phyloP scores from a whole-genome alignment of 83 land plant species.

The Picea mariana region DNA sequence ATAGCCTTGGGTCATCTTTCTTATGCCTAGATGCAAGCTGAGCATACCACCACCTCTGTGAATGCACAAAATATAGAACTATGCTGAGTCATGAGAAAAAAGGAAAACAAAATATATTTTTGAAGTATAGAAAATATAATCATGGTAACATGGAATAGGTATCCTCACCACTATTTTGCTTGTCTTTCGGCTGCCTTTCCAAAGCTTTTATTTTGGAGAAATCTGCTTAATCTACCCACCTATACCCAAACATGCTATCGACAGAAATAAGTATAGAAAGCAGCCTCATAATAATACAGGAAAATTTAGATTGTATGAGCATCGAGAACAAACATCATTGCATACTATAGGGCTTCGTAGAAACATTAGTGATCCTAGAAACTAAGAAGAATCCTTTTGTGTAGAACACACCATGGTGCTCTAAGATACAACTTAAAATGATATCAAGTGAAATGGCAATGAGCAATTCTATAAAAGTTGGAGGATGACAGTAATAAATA shows the following conservation, averaged over 20 bases:
- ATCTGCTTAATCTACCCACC: neutral
- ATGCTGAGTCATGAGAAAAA: neutral
- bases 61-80: neutral
- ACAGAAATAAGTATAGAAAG: too few species aligned
- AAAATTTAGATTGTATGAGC: too few species aligned
- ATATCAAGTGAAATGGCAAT: too few species aligned
- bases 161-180: neutral
- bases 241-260: neutral
- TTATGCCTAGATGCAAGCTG: neutral
- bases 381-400: too few species aligned
- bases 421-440: too few species aligned
- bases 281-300: too few species aligned
- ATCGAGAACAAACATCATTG: too few species aligned
- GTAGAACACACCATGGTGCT: too few species aligned
- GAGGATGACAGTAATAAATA: too few species aligned
- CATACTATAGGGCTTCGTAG: too few species aligned
- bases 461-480: too few species aligned
- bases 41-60: neutral
- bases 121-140: neutral
- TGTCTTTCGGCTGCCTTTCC: neutral
- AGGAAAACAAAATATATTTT: neutral
- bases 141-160: neutral
- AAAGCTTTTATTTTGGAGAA: neutral
- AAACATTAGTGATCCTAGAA: too few species aligned
- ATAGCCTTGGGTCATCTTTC: constrained; percentile 4